Percentiles rank a stretch among this genome's conserved stretches.
Conservation (phyloP, 73 alveolate genomes). For the Paramecium pentaurelia region DNA sequence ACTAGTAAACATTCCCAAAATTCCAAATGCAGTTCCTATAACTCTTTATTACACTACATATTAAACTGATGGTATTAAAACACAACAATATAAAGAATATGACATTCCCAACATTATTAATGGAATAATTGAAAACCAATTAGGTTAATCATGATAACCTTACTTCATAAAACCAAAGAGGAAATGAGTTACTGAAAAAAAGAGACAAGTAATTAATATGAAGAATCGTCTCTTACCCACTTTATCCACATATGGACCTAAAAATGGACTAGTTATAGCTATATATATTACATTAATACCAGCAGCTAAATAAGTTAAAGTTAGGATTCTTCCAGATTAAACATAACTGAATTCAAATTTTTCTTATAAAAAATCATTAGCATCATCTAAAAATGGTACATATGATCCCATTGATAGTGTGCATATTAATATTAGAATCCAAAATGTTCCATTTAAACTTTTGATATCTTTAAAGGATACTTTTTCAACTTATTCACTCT, state of each 20-base stretch:
- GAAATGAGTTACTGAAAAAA: neutral
- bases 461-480: constrained; percentile 15
- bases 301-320: neutral
- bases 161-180: neutral
- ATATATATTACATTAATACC: neutral
- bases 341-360: neutral
- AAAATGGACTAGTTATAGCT: constrained; percentile 14
- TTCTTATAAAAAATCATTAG: constrained; percentile 2
- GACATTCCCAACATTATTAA: neutral
- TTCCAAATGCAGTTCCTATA: constrained; percentile 47
- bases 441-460: constrained; percentile 18
- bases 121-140: neutral
- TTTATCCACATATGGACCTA: neutral
- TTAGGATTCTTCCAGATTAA: neutral
- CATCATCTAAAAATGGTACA: constrained; percentile 45
- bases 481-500: neutral
- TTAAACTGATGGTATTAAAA: neutral
- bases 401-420: neutral
- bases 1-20: neutral
- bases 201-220: neutral
- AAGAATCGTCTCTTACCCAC: neutral
- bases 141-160: neutral
- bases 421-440: neutral
- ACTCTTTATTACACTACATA: neutral
- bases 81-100: constrained; percentile 15